phyloP scores from a whole-genome alignment of 768 basidiomycete genomes.

The Myochromella boudieri region DNA sequence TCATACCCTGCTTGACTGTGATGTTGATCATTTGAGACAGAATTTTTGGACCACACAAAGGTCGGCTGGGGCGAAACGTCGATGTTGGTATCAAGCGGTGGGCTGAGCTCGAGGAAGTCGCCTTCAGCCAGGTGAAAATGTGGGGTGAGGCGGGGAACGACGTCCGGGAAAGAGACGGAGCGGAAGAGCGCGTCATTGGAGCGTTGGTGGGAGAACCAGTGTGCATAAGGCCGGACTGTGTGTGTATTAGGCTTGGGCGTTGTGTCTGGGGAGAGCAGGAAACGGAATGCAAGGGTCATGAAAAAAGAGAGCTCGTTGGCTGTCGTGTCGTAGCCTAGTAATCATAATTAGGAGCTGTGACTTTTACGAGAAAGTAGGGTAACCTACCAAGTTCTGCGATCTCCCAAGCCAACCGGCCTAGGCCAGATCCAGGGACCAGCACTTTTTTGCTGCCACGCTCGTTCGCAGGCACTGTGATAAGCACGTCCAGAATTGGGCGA shows the following conservation, averaged over 20 bases:
- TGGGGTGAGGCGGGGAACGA: constrained; percentile 45
- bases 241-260: constrained; percentile 47
- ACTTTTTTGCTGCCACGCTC: constrained; percentile 38
- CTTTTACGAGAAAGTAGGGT: background rate
- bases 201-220: constrained; percentile 73
- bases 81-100: constrained; percentile 14
- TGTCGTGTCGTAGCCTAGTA: constrained; percentile 51
- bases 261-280: constrained; percentile 49
- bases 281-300: constrained; percentile 62
- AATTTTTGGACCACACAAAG: constrained; percentile 17
- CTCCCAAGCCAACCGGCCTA: constrained; percentile 70
- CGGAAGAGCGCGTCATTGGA: constrained; percentile 50
- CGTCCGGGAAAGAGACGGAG: constrained; percentile 57
- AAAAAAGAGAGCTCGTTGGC: constrained; percentile 66
- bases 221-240: constrained; percentile 56
- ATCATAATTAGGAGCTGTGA: constrained; percentile 6
- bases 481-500: constrained; percentile 51
- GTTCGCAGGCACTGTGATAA: constrained; percentile 29
- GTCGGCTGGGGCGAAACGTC: background rate
- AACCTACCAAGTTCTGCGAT: constrained; percentile 55
- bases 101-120: constrained; percentile 53
- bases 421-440: constrained; percentile 63
- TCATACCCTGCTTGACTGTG: constrained; percentile 41
- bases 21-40: background rate
- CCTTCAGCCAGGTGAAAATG: constrained; percentile 48